Base-by-base conservation (phyloP, 179 eudicot species). In the Silene coronaria region DNA sequence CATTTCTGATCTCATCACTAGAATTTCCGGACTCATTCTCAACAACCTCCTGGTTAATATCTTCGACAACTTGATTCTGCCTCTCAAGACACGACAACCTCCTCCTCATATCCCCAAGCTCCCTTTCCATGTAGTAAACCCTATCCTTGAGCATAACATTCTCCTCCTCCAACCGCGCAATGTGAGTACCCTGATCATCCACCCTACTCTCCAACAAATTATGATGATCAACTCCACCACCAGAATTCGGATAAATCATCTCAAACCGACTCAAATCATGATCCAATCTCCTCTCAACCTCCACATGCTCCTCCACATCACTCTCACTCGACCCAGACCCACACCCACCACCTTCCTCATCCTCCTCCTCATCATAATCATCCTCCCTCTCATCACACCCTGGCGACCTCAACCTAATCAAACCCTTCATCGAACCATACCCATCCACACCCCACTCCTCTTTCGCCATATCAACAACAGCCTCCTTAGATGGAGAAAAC, bases 361-460 rank as follows among this genome's bases (percentile, higher is more conserved):
- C 98, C n/a, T 90, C 96, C 57, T 92, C 98, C 5, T 91, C 97
- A 23, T 91, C 96, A 9, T 90, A 91, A 65, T 88, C 96, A 27
- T 91, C 86, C 19, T 73, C 84, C 53, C 85, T 88, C 24, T 79
- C 86, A 53, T 87, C 97, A 42, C 85, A 82, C 19, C 97, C 97
- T 0, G 91, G 93, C 1, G 98, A 93, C 55, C 97, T 83, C 67
- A 95, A 84, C 89, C 99, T 88, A 74, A 95, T 95, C 82, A 92
- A 74, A 3, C 99, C 97, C 75, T 95, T 95, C 99, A 95, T 92
- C 0, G 97, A 90, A 7, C 99, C 99, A 76, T 95, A 95, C 36
- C 99, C 97, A 82, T 95, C 97, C 8, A 95, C 99, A 6, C 97
- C 97, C 99, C 99, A 92, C 80, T 95, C 99, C 76, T 92, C 99